Conservation (phyloP, 345 rosid genomes). For the Salix purpurea region DNA sequence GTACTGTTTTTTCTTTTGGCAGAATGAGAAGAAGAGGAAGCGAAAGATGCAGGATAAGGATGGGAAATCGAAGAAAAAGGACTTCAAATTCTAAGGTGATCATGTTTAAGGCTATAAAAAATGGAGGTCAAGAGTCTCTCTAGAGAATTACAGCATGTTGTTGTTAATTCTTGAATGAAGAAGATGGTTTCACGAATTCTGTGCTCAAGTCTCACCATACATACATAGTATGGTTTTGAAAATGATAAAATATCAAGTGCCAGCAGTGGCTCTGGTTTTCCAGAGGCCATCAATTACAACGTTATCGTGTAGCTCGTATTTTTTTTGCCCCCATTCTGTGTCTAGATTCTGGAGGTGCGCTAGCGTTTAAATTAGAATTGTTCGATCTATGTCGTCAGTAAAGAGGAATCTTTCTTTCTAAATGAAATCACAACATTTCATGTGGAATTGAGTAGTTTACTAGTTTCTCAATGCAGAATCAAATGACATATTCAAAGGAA, state of each 20-base stretch:
- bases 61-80: conserved; percentile 89
- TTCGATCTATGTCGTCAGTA: not conserved
- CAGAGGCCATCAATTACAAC: not conserved
- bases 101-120: not conserved
- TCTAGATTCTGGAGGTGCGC: not conserved
- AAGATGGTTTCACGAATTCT: not conserved
- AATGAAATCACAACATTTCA: not conserved
- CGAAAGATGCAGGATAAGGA: conserved; percentile 91
- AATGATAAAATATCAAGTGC: not conserved
- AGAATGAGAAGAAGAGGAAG: conserved; percentile 95
- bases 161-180: not conserved
- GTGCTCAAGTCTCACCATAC: not conserved
- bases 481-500: not conserved
- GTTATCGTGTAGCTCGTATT: not conserved
- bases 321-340: too few species aligned
- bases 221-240: not conserved
- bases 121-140: not conserved
- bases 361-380: not conserved
- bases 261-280: not conserved
- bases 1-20: conserved; percentile 16
- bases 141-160: not conserved
- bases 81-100: conserved; percentile 65
- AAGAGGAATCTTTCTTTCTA: not conserved
- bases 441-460: not conserved
- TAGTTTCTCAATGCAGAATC: not conserved